phyloP scores from a whole-genome alignment of 1,139 yeast genomes.

The Yamadazyma siamensis region DNA sequence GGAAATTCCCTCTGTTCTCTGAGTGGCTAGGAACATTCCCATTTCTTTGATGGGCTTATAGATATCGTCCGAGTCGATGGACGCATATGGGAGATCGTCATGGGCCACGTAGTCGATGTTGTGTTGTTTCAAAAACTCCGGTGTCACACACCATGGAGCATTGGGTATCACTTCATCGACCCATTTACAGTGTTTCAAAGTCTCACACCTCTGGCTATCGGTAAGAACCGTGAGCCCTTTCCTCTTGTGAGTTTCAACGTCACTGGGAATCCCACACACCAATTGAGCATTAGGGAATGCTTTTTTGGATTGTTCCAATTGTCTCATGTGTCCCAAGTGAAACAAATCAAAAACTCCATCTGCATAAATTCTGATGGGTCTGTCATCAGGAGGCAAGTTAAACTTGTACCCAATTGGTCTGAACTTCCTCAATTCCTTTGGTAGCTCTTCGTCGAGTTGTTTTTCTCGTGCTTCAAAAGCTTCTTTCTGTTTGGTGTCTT shows the following conservation, averaged over 20 bases:
- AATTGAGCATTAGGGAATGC: slow-evolving; percentile 80
- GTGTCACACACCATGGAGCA: slow-evolving; percentile 95
- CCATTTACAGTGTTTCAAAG: slow-evolving; percentile 89
- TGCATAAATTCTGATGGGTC: slow-evolving; percentile 90
- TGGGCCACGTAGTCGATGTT: slow-evolving; percentile 95
- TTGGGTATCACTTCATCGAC: slow-evolving; percentile 92
- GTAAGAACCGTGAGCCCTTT: slow-evolving; percentile 91
- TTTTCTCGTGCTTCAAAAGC: slow-evolving; percentile 50
- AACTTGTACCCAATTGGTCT: slow-evolving; percentile 70
- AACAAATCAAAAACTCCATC: slow-evolving; percentile 97
- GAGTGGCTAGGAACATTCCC: slow-evolving; percentile 92
- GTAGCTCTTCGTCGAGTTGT: slow-evolving; percentile 55
- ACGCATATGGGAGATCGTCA: slow-evolving; percentile 93
- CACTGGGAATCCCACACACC: slow-evolving; percentile 91
- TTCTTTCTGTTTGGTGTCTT: slow-evolving; percentile 28
- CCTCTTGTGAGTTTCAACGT: slow-evolving; percentile 82
- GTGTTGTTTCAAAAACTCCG: slow-evolving; percentile 75
- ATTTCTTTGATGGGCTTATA: slow-evolving; percentile 85
- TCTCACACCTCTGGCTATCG: slow-evolving; percentile 85
- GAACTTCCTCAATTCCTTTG: slow-evolving; percentile 61
- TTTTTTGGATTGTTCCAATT: slow-evolving; percentile 92
- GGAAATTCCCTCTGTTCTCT: slow-evolving; percentile 93
- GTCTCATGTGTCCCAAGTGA: slow-evolving; percentile 97
- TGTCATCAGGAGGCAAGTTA: slow-evolving; percentile 78
- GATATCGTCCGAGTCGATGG: slow-evolving; percentile 83